Conservation (phyloP, 306 rosid species). For the Fragaria nilgerrensis region DNA sequence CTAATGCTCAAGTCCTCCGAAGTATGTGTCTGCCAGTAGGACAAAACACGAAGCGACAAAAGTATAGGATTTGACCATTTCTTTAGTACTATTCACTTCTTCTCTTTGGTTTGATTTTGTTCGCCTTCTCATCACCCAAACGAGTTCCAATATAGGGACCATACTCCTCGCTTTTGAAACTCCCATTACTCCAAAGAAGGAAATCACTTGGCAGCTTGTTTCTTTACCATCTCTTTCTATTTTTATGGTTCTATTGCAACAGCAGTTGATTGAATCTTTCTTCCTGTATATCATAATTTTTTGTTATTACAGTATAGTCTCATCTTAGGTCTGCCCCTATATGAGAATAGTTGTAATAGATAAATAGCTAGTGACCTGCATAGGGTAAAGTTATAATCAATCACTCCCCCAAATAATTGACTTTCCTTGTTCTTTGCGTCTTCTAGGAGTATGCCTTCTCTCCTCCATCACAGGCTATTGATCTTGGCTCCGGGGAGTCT, state of each 20-base stretch:
- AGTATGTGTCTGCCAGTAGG: neutral
- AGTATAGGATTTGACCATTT: neutral
- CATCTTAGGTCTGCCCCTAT: neutral
- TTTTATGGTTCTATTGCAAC: neutral
- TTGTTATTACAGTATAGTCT: neutral
- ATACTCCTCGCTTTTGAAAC: neutral
- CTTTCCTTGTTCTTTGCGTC: conserved; percentile 8
- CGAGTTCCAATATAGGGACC: neutral
- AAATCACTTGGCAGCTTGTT: conserved; percentile 2
- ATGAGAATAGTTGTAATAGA: neutral
- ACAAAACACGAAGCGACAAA: neutral
- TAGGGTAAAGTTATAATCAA: conserved; percentile 19
- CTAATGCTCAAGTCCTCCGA: neutral
- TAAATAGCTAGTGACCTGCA: neutral
- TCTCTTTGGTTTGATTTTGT: neutral
- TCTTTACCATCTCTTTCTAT: neutral
- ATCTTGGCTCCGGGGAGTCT: conserved; percentile 89
- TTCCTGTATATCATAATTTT: neutral
- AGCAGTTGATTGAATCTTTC: neutral
- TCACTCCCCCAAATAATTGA: conserved; percentile 17
- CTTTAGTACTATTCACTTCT: neutral
- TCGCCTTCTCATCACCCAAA: neutral
- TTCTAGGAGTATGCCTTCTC: conserved; percentile 87
- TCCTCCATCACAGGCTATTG: conserved; percentile 87
- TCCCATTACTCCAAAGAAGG: neutral